phyloP scores from a whole-genome alignment of 371 early-diverging fungal species.

The Haplosporangium sp. region DNA sequence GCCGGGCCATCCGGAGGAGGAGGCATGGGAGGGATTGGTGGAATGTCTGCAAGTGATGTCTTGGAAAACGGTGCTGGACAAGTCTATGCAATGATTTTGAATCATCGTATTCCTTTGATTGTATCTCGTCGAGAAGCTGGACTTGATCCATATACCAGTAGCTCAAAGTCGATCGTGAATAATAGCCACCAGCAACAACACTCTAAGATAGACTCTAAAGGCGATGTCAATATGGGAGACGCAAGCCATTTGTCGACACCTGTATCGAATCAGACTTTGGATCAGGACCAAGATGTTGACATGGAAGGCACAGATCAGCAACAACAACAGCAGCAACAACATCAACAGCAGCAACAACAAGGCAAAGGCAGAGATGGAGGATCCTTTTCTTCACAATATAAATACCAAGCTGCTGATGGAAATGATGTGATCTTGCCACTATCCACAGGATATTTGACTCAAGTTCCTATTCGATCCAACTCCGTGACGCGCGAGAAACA shows the following conservation, averaged over 20 bases:
- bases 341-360: neutral
- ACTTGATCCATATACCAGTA: neutral
- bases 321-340: neutral
- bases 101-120: constrained; percentile 70
- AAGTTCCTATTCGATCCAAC: constrained; percentile 55
- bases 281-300: constrained; percentile 28
- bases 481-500: constrained; percentile 61
- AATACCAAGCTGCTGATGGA: neutral
- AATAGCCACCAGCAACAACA: neutral
- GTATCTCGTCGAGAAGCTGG: constrained; percentile 55
- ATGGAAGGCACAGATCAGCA: constrained; percentile 25
- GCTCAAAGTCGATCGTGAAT: neutral
- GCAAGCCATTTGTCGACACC: neutral
- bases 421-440: constrained; percentile 67
- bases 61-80: constrained; percentile 56
- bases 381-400: neutral
- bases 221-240: constrained; percentile 17
- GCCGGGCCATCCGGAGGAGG: constrained; percentile 4
- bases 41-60: constrained; percentile 24
- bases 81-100: constrained; percentile 63
- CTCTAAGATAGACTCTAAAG: neutral
- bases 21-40: constrained; percentile 34
- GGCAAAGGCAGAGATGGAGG: neutral
- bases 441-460: constrained; percentile 70
- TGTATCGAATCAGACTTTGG: neutral